These are phyloP conservation scores for Nemania bipapillata DNA, from an alignment of 2,329 filamentous ascomycete genomes.

Conservation along the genomic window DNA sequence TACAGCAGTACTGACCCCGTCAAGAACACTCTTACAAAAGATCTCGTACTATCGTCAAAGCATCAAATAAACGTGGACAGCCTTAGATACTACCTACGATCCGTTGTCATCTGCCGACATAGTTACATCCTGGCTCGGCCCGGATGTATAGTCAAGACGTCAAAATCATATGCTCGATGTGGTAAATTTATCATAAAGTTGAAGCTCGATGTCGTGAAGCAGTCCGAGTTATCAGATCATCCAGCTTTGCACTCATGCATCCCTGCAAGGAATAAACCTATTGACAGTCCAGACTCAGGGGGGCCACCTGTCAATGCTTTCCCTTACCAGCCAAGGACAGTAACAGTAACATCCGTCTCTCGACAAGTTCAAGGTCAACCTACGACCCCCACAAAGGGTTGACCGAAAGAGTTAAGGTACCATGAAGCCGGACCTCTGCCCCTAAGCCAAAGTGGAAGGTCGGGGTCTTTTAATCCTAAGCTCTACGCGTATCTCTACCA, in stretches of 20 bases:
- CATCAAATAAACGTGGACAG: background rate
- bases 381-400: background rate
- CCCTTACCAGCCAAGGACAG: background rate
- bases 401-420: background rate
- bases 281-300: background rate
- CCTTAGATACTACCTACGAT: background rate
- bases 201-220: background rate
- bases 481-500: background rate
- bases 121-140: constrained; percentile 6
- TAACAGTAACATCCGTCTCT: background rate
- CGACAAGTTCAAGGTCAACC: background rate
- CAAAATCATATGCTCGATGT: constrained; percentile 21
- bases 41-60: background rate
- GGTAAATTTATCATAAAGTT: constrained; percentile 3
- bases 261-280: background rate
- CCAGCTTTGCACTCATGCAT: background rate
- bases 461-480: background rate
- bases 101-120: constrained; percentile 27
- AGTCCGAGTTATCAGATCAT: background rate
- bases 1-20: background rate
- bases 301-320: background rate
- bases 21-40: background rate
- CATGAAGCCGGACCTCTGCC: constrained; percentile 1
- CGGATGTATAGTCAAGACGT: constrained; percentile 11
- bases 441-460: constrained; percentile 24